A percentile compares a stretch with the other conserved stretches of the same genome.
These are phyloP conservation scores for Pseudonitzschia multistriata DNA, from an alignment of 108 stramenopile genomes.

Conservation along the genomic window DNA sequence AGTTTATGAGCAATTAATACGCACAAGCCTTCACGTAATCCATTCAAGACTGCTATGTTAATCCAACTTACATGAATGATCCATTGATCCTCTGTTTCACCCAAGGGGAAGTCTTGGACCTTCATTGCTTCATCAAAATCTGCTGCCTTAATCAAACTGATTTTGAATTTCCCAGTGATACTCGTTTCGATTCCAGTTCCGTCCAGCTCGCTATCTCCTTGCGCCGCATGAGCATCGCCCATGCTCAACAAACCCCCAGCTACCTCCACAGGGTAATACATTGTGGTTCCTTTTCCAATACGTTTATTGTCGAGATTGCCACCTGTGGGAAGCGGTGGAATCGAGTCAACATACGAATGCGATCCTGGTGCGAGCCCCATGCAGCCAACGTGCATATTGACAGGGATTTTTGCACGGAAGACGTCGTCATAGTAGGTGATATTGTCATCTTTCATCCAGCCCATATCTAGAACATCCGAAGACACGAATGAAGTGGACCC, in stretches of 20 bases:
- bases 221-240: conserved; percentile 73
- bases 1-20: not conserved
- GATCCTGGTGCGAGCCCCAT: conserved; percentile 46
- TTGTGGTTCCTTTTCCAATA: conserved; percentile 54
- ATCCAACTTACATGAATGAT: conserved; percentile 31
- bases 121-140: conserved; percentile 38
- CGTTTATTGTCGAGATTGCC: conserved; percentile 79
- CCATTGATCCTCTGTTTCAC: conserved; percentile 36
- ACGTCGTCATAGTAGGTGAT: conserved; percentile 39
- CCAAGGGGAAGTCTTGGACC: conserved; percentile 39
- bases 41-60: too few species aligned
- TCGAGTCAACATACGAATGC: conserved; percentile 37
- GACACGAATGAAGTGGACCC: conserved; percentile 1
- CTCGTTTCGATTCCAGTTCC: conserved; percentile 49
- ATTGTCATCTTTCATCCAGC: conserved; percentile 24
- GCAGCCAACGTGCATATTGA: conserved; percentile 42
- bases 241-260: conserved; percentile 60
- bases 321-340: conserved; percentile 44
- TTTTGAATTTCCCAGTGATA: conserved; percentile 42
- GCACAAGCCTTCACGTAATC: too few species aligned
- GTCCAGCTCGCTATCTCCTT: conserved; percentile 69
- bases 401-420: conserved; percentile 36
- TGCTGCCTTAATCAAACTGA: conserved; percentile 40
- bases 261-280: conserved; percentile 75
- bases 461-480: conserved; percentile 24